These are phyloP conservation scores for Termitomyces sp. DNA, from an alignment of 768 basidiomycete species.

Conservation along the genomic window DNA sequence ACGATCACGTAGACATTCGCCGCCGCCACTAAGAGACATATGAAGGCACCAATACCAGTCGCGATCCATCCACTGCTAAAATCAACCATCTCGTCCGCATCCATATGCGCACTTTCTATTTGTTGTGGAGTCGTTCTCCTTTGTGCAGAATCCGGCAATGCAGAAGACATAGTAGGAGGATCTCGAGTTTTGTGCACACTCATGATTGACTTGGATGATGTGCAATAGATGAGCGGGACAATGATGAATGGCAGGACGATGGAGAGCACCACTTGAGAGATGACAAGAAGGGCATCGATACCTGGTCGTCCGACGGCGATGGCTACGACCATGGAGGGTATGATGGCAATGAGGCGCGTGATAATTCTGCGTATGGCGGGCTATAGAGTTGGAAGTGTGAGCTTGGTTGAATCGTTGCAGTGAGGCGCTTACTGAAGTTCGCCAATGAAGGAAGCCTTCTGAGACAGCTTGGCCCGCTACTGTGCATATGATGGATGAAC, in stretches of 20 bases:
- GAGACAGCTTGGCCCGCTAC: conserved; percentile 88
- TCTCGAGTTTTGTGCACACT: conserved; percentile 44
- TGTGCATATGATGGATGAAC: conserved; percentile 86
- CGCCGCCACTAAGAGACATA: conserved; percentile 63
- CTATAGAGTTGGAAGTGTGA: conserved; percentile 30
- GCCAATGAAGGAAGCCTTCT: conserved; percentile 89
- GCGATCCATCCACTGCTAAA: conserved; percentile 59
- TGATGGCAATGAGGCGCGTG: conserved; percentile 77
- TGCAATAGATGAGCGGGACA: conserved; percentile 77
- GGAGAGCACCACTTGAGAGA: conserved; percentile 80
- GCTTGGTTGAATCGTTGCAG: background rate
- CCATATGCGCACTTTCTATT: conserved; percentile 15
- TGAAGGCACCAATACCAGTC: conserved; percentile 45
- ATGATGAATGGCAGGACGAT: conserved; percentile 84
- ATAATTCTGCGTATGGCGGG: conserved; percentile 74
- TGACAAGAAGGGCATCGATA: conserved; percentile 77
- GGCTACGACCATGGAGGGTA: conserved; percentile 82
- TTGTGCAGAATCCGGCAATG: conserved; percentile 22
- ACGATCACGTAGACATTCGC: conserved; percentile 80
- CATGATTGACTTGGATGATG: conserved; percentile 72
- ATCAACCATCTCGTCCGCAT: conserved; percentile 42
- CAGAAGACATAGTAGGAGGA: conserved; percentile 35
- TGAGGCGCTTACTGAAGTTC: conserved; percentile 55
- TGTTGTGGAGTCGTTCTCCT: conserved; percentile 8
- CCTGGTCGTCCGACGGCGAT: conserved; percentile 66